Base-by-base conservation (phyloP, 345 rosid species). In the Eutrema yunnanense region DNA sequence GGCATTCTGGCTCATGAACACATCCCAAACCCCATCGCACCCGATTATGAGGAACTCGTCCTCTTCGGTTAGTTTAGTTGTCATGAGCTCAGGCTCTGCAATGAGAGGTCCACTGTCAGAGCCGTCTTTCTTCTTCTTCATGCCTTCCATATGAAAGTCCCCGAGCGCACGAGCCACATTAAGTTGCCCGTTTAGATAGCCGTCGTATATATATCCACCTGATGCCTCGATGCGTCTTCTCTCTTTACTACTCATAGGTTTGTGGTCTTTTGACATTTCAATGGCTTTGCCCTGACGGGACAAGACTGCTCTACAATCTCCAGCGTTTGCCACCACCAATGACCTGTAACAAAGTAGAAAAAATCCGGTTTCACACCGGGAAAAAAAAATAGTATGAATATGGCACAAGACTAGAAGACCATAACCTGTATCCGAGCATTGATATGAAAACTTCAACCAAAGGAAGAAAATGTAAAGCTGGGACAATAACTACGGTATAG, bases 1-100 rank as follows among this genome's bases (percentile, higher is more conserved):
- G 3, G 96, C 96, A 72, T 92, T 90, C 82, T 92, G 91, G 83
- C 92, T 90, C 74, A 81, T 73, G 65, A 92, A 92, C 52, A 90
- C 98, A 60, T 92, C 98, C 98, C 95, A 92, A n/a, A 90, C 82
- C 36, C 98, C 96, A 51, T 90, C 96, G 40, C 93, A 87, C 4
- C 92, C 98, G 3, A 92, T 83, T 46, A 90, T 85, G 65, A 92
- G 89, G 78, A 92, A 92, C 78, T 90, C 98, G 33, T 92, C 98
- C 34, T 90, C 95, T 58, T 82, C 84, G 0, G 84, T 84, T 61
- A 90, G 82, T 62, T 78, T 72, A 6, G 53, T 78, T 30, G 86
- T 81, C 80, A 83, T 85, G 38, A 90, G 71, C 84, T 92, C 98
- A 4, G 96, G 98, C 70, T 92, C 96, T 1, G 93, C 95, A 79